These are phyloP conservation scores for Penicillium corylophilum DNA, from an alignment of 2,329 filamentous ascomycete species.

Conservation along the genomic window DNA sequence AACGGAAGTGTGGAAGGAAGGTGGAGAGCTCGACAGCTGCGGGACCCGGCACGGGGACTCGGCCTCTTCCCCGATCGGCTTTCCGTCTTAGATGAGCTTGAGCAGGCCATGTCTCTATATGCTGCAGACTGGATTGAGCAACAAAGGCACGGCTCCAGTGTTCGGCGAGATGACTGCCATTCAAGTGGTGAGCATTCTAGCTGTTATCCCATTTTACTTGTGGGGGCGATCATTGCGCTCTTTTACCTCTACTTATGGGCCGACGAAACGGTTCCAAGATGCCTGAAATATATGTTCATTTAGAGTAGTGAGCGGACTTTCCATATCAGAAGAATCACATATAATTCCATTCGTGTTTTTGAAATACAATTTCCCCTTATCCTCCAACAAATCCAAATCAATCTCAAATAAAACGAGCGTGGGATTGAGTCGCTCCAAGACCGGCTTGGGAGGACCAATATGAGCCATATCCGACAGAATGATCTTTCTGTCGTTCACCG, in stretches of 20 bases:
- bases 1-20: background rate
- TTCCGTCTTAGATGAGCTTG: too few relatives aligned
- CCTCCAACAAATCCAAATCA: background rate
- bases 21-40: background rate
- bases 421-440: background rate
- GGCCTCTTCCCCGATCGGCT: background rate
- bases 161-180: slow-evolving; percentile 31
- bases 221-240: slow-evolving; percentile 18
- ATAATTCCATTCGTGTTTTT: background rate
- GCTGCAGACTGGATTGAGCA: slow-evolving; percentile 24
- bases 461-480: background rate
- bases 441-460: background rate
- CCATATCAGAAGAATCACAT: background rate
- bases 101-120: slow-evolving; percentile 28
- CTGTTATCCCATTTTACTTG: slow-evolving; percentile 24
- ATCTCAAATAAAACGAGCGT: background rate
- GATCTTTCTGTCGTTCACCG: background rate
- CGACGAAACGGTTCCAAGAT: slow-evolving; percentile 23
- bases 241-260: slow-evolving; percentile 24
- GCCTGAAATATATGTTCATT: background rate
- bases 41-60: background rate
- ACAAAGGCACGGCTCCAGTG: slow-evolving; percentile 22
- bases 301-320: background rate
- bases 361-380: background rate
- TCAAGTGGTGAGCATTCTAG: slow-evolving; percentile 20